A percentile compares a stretch with the other conserved stretches of the same genome.
phyloP scores from a whole-genome alignment of 768 basidiomycete genomes.

The Serendipita sp. region DNA sequence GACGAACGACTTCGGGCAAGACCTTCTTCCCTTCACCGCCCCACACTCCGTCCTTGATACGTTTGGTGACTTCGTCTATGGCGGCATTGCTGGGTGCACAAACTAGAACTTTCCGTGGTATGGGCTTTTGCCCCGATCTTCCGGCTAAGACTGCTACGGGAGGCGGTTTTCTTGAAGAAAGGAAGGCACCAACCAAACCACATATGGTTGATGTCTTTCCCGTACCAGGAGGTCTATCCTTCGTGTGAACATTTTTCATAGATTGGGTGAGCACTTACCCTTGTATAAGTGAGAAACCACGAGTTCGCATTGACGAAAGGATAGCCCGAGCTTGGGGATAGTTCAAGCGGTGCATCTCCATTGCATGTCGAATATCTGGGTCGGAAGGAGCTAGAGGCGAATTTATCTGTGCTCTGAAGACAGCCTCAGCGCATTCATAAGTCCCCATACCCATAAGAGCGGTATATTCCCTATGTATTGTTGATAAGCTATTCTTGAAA shows the following conservation, averaged over 20 bases:
- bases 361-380: slow-evolving; percentile 43
- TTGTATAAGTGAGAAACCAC: slow-evolving; percentile 86
- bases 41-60: slow-evolving; percentile 66
- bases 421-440: slow-evolving; percentile 57
- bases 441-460: slow-evolving; percentile 70
- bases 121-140: slow-evolving; percentile 24
- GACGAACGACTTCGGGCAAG: slow-evolving; percentile 73
- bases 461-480: slow-evolving; percentile 80
- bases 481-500: slow-evolving; percentile 49
- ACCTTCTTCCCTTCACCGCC: slow-evolving; percentile 35
- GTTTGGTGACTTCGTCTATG: slow-evolving; percentile 85
- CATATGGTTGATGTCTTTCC: slow-evolving; percentile 98
- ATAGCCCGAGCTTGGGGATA: slow-evolving; percentile 91
- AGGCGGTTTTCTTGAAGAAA: slow-evolving; percentile 40
- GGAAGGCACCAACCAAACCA: slow-evolving; percentile 71
- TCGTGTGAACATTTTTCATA: neutral
- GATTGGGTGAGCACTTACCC: slow-evolving; percentile 38
- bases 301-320: slow-evolving; percentile 44
- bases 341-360: slow-evolving; percentile 61
- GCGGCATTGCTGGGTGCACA: slow-evolving; percentile 98
- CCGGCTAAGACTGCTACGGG: slow-evolving; percentile 37
- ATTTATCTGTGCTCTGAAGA: slow-evolving; percentile 53
- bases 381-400: slow-evolving; percentile 19
- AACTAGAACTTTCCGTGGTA: slow-evolving; percentile 60
- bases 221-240: slow-evolving; percentile 78